A percentile compares a stretch with the other conserved stretches of the same genome.
phyloP scores from a whole-genome alignment of 192 early-diverging fungal species.

The Umbelopsis isabellina region DNA sequence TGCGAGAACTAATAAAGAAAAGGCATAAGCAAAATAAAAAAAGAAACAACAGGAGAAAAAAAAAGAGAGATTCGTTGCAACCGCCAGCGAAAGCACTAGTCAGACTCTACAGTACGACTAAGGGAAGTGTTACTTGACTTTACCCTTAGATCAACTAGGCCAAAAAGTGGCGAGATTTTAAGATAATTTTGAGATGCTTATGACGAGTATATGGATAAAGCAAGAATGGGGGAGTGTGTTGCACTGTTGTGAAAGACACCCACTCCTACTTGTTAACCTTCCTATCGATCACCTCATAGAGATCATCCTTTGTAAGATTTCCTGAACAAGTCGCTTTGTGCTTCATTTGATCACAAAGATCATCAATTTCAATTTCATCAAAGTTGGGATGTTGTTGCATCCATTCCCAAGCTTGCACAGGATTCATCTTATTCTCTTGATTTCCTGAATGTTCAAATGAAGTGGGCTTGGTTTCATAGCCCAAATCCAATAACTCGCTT shows the following conservation, averaged over 20 bases:
- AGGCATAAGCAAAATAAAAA: too few relatives aligned
- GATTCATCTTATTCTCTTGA: background rate
- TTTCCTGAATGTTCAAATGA: background rate
- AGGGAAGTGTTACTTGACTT: too few relatives aligned
- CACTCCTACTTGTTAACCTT: background rate
- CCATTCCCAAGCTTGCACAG: conserved; percentile 50
- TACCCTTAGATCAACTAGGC: too few relatives aligned
- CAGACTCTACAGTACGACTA: too few relatives aligned
- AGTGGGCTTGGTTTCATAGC: background rate
- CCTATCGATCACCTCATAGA: background rate
- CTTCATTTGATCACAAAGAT: conserved; percentile 55
- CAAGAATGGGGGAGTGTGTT: too few relatives aligned
- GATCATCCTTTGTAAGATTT: background rate
- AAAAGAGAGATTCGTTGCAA: too few relatives aligned
- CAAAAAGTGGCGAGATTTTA: too few relatives aligned
- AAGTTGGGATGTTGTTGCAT: conserved; percentile 56
- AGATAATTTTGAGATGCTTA: background rate
- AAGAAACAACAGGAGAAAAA: too few relatives aligned
- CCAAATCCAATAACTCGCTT: background rate
- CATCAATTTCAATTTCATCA: conserved; percentile 60
- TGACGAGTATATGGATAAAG: background rate
- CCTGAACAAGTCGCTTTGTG: conserved; percentile 55
- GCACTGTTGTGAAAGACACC: background rate
- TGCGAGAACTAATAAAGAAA: too few relatives aligned
- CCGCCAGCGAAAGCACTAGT: too few relatives aligned